phyloP scores from a whole-genome alignment of 352 stramenopile species.

The Phytopythium mirpurense region DNA sequence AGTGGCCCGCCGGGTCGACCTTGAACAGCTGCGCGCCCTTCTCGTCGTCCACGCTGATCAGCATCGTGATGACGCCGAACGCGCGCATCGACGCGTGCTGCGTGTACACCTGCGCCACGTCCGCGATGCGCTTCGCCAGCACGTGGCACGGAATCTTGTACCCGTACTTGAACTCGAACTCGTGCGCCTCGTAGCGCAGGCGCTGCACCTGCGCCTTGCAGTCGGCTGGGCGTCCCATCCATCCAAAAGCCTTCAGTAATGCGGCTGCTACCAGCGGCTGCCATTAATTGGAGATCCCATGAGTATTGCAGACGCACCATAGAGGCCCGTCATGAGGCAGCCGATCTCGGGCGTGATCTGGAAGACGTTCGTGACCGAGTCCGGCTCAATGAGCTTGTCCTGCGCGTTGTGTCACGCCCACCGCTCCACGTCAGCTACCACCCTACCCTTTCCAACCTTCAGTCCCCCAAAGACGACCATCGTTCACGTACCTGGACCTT shows the following conservation, averaged over 20 bases:
- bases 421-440: not conserved
- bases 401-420: constrained; percentile 10
- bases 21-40: constrained; percentile 97
- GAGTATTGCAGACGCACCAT: too few species aligned
- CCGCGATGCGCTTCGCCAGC: constrained; percentile 95
- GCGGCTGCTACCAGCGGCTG: too few species aligned
- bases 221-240: constrained; percentile 55
- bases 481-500: constrained; percentile 89
- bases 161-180: constrained; percentile 97
- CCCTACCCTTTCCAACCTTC: too few species aligned
- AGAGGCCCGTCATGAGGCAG: constrained; percentile 93
- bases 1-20: constrained; percentile 98
- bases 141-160: constrained; percentile 95
- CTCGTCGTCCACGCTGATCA: constrained; percentile 98
- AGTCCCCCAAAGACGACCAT: not conserved
- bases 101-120: constrained; percentile 96
- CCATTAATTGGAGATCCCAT: too few species aligned
- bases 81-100: constrained; percentile 94
- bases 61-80: constrained; percentile 93
- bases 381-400: constrained; percentile 94
- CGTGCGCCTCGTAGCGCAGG: constrained; percentile 94
- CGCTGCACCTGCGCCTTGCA: constrained; percentile 92
- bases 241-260: too few species aligned
- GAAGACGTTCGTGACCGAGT: constrained; percentile 96
- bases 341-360: constrained; percentile 94